Evolutionary conservation across 345 rosid genomes (phyloP), one percentile per base, ranked within the genome.

Genomic region (Leavenworthia alabamica): DNA sequence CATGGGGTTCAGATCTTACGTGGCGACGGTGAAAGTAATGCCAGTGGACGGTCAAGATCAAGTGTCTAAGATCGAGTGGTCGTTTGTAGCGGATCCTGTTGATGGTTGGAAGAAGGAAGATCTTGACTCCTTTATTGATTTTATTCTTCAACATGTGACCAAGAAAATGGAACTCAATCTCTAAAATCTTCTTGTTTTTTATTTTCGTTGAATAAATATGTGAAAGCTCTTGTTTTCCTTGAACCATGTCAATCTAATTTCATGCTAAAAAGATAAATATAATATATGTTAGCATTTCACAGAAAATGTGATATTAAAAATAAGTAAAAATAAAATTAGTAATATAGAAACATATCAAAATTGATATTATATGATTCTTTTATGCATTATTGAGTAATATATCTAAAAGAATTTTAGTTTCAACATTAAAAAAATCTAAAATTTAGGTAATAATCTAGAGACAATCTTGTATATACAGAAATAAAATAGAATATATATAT

Each of bases 21-120:
- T 68, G 55, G 79, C 85, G 5, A 81, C 82, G 8, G 35, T 76
- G 16, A 74, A 66, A 58, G 83, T 79, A 9, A 35, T 59, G 39
- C 73, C 75, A 1, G 13, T 28, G 19, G 27, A 48, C 24, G 81
- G 45, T 8, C 63, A 54, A 2, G 74, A 53, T 62, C 71, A 29
- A 15, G 82, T 80, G 35, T 84, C 83, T 53, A 59, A 20, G 62
- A 71, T 89, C 19, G 86, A 80, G 75, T 89, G 90, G 86, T 81
- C 87, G 50, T 89, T 73, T 42, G 78, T 73, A 4, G 62, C 76
- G 7, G 95, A 89, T 70, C 90, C 85, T 8, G 42, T 77, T 16
- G 75, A 73, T 58, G 92, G 88, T 33, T 77, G 83, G 83, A 71
- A 33, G 42, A 51, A 45, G 7, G 80, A 84, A 58, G 85, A 77